A percentile compares a stretch with the other conserved stretches of the same genome.
Evolutionary conservation across 129 eudicot genomes (phyloP).

Genomic region (Arctium lappa): DNA sequence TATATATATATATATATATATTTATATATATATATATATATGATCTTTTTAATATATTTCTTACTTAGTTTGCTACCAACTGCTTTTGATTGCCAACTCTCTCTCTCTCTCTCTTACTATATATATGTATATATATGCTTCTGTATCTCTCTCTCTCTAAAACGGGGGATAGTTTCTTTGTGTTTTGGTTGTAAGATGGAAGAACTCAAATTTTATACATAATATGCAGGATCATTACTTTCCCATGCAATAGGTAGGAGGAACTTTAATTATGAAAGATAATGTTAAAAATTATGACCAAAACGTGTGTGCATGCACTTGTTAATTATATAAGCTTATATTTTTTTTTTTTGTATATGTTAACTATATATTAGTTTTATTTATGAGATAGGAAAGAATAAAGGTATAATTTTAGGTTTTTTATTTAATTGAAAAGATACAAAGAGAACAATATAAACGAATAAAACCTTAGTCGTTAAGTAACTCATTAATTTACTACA

Average conservation of each 20-base stretch:
- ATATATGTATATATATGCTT: not conserved
- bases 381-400: not conserved
- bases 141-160: not conserved
- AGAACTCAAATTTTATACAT: not conserved
- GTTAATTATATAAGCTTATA: not conserved
- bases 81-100: not conserved
- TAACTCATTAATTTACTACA: not conserved
- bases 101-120: not conserved
- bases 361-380: not conserved
- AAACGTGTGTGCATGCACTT: not conserved
- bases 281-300: slow-evolving; percentile 16
- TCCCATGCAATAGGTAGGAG: slow-evolving; percentile 28
- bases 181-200: slow-evolving; percentile 22
- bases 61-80: not conserved
- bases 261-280: slow-evolving; percentile 14
- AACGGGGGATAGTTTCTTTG: not conserved
- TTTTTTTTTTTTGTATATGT: not conserved
- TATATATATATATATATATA: no score
- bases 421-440: not conserved
- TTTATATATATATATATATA: not conserved
- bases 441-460: not conserved
- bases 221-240: slow-evolving; percentile 13
- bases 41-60: no score
- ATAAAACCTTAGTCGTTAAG: not conserved
- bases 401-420: not conserved